Percentiles rank a stretch among this genome's conserved stretches.
phyloP scores from a whole-genome alignment of 176 grass and related monocot species.

The Elymus sibiricus region DNA sequence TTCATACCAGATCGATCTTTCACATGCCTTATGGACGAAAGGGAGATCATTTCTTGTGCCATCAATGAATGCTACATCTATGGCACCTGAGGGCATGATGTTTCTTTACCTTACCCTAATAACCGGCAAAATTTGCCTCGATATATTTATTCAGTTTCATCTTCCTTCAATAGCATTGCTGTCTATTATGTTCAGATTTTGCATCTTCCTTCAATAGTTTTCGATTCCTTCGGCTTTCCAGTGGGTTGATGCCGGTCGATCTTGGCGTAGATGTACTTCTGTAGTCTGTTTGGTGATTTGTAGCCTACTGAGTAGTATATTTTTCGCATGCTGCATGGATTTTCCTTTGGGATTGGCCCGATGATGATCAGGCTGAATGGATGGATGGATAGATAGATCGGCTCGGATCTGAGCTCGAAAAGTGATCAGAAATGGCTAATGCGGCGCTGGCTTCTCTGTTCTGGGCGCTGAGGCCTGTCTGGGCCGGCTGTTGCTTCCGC shows the following conservation, averaged over 20 bases:
- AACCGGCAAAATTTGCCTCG: background rate
- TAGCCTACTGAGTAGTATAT: background rate
- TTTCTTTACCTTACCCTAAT: background rate
- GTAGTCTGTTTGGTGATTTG: background rate
- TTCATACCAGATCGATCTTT: background rate
- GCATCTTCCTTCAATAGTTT: too few relatives aligned
- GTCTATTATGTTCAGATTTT: background rate
- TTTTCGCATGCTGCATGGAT: background rate
- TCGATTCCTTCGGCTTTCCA: too few relatives aligned
- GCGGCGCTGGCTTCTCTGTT: slow-evolving; percentile 22
- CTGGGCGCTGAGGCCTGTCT: slow-evolving; percentile 9
- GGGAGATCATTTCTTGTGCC: background rate
- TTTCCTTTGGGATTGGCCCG: slow-evolving; percentile 4
- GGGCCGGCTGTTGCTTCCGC: too few relatives aligned
- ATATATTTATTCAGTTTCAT: slow-evolving; percentile 1
- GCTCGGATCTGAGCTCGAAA: background rate
- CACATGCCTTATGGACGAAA: background rate
- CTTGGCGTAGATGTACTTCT: background rate
- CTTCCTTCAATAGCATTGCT: background rate
- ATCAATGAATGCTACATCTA: background rate
- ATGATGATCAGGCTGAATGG: slow-evolving; percentile 22
- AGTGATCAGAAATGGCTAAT: slow-evolving; percentile 22
- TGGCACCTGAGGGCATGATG: background rate
- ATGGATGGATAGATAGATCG: background rate
- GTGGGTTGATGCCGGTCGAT: too few relatives aligned